A percentile compares a stretch with the other conserved stretches of the same genome.
These are phyloP conservation scores for Aquilaria agallochum DNA, from an alignment of 441 rosid genomes.

Conservation along the genomic window DNA sequence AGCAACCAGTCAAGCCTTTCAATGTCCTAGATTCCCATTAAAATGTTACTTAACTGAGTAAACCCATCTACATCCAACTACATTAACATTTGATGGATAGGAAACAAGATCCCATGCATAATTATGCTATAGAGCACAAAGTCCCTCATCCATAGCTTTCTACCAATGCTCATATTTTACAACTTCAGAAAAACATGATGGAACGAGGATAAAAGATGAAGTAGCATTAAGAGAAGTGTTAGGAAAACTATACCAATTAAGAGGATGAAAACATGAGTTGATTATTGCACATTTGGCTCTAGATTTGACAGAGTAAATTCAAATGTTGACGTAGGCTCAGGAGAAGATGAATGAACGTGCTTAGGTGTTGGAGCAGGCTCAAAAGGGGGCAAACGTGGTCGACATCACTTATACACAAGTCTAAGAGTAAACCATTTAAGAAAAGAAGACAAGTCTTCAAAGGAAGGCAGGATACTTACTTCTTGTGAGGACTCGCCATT, in stretches of 20 bases:
- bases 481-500: not conserved
- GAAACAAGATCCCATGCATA: slow-evolving; percentile 4
- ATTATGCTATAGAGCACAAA: not conserved
- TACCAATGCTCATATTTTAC: slow-evolving; percentile 6
- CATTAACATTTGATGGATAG: not conserved
- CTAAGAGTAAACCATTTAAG: not conserved
- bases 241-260: not conserved
- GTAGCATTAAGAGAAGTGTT: not conserved
- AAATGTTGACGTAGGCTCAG: not conserved
- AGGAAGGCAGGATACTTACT: not conserved
- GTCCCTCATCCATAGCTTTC: not conserved
- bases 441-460: not conserved
- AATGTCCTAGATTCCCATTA: not conserved
- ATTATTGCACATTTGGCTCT: not conserved
- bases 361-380: not conserved
- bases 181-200: slow-evolving; percentile 3
- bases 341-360: not conserved
- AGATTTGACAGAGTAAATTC: not conserved
- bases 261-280: not conserved
- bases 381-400: not conserved
- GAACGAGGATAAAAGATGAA: slow-evolving; percentile 6
- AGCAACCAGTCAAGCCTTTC: slow-evolving; percentile 6
- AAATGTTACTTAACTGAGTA: not conserved
- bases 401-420: not conserved
- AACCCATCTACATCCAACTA: slow-evolving; percentile 3